Evolutionary conservation across 148 eudicot genomes (phyloP).

Genomic region (Amaranthus palmeri): DNA sequence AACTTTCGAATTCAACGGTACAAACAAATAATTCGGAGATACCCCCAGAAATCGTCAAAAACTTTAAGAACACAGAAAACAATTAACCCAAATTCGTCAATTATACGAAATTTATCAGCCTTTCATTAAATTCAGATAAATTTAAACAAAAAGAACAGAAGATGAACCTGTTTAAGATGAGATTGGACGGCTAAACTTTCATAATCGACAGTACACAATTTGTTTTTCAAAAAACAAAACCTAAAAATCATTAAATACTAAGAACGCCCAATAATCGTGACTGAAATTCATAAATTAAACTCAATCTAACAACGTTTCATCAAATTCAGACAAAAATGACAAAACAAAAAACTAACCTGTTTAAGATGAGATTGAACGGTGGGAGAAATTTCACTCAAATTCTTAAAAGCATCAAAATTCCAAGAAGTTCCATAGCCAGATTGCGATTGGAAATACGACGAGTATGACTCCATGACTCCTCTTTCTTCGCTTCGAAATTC

Average conservation of each 20-base stretch:
- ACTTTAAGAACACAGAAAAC: not conserved
- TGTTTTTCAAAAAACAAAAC: not conserved
- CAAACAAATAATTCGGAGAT: not conserved
- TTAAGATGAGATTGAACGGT: conserved; percentile 79
- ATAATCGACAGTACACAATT: no score
- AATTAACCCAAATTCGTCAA: not conserved
- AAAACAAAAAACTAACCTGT: conserved; percentile 39
- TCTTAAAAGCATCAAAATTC: conserved; percentile 75
- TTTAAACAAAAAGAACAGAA: not conserved
- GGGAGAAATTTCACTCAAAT: conserved; percentile 73
- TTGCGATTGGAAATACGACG: conserved; percentile 62
- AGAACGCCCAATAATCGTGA: not conserved
- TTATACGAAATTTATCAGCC: not conserved
- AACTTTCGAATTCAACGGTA: not conserved
- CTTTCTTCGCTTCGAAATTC: not conserved
- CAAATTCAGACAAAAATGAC: not conserved
- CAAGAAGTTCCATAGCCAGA: conserved; percentile 36
- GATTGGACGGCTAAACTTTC: conserved; percentile 37
- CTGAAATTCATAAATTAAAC: not conserved
- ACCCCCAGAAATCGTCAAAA: not conserved
- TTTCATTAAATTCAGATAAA: not conserved
- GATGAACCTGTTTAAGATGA: conserved; percentile 77
- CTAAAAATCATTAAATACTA: not conserved
- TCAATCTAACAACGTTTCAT: not conserved
- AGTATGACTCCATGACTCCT: conserved; percentile 51